Percentiles rank a stretch among this genome's conserved stretches.
These are phyloP conservation scores for Cutaneotrichosporon sp. DNA, from an alignment of 1,284 basidiomycete species.

Conservation along the genomic window DNA sequence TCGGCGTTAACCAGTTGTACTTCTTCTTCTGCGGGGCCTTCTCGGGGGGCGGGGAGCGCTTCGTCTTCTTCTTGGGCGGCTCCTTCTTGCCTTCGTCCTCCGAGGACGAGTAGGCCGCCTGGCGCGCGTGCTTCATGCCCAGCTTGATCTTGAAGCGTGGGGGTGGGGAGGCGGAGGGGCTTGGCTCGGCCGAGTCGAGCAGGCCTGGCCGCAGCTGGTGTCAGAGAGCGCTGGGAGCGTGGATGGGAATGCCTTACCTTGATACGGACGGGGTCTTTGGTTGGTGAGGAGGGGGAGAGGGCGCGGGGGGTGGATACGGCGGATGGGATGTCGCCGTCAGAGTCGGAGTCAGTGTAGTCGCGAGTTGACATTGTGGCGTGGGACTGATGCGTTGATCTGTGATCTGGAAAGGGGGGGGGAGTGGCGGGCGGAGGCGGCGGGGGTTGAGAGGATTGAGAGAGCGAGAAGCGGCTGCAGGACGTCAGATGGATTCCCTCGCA, in stretches of 20 bases:
- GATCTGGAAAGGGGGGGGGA: not conserved
- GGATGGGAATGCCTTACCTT: not conserved
- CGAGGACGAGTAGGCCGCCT: conserved; percentile 37
- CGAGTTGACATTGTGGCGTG: conserved; percentile 18
- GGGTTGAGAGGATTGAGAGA: not conserved
- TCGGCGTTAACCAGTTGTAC: conserved; percentile 49
- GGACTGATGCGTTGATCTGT: not conserved
- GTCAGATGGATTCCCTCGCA: too few species aligned
- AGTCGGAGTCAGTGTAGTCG: conserved; percentile 39
- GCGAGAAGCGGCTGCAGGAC: too few species aligned
- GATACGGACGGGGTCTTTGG: conserved; percentile 10
- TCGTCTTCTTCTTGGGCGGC: conserved; percentile 1
- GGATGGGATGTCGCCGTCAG: conserved; percentile 15
- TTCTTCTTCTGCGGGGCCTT: conserved; percentile 25
- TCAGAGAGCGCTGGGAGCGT: too few species aligned
- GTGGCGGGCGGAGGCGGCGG: not conserved
- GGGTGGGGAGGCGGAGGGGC: conserved; percentile 30
- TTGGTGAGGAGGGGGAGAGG: not conserved
- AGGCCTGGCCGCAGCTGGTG: conserved; percentile 16
- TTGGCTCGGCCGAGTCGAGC: conserved; percentile 4
- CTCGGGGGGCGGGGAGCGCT: conserved; percentile 13
- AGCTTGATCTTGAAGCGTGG: conserved; percentile 43
- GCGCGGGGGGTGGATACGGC: conserved; percentile 7
- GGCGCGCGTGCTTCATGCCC: conserved; percentile 30
- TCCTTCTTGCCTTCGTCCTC: conserved; percentile 36